Evolutionary conservation across 2,329 filamentous ascomycete species (phyloP), one percentile per base, ranked within the genome.

Genomic region (Annulohypoxylon truncatum): DNA sequence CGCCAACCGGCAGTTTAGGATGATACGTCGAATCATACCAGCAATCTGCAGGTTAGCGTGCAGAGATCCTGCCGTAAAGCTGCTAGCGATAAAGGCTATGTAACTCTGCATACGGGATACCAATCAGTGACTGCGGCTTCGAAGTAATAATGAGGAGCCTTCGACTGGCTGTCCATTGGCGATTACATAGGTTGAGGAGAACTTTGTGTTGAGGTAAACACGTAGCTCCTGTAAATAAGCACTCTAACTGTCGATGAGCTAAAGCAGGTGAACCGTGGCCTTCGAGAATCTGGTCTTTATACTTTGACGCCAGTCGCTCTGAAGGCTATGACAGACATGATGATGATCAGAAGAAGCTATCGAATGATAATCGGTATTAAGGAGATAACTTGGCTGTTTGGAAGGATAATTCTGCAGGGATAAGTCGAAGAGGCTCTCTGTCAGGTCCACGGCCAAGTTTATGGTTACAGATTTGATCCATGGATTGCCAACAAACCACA

Each of bases 21-120:
- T 53, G 59, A 56, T 65, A 66, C 65, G 53, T 62, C 35, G 28
- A 58, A 65, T 59, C 51, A 65, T 63, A 67, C 67, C 64, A 63
- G 57, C 51, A 47, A 48, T 50, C 64, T 65, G 64, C 61, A 55
- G 24, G 50, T 60, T 55, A 28, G 58, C 50, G 56, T 61, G 61
- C 64, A 65, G 42, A 29, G 56, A 65, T 69, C 61, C 61, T 63
- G 54, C 53, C 29, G 22, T 38, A 50, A 42, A 55, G 44, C 65
- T 58, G 51, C 55, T 68, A 24, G 48, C n/a, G 35, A 35, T 31
- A 46, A 15, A 54, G 48, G 50, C 53, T 35, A 65, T 69, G 64
- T 48, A 63, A 61, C 64, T 62, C 48, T 65, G 53, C 42, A 40
- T 38, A 54, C 29, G 26, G 54, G 40, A 62, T 56, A 52, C 56